Evolutionary conservation across 257 asterid species (phyloP).

Genomic region (Solanum peruvianum): DNA sequence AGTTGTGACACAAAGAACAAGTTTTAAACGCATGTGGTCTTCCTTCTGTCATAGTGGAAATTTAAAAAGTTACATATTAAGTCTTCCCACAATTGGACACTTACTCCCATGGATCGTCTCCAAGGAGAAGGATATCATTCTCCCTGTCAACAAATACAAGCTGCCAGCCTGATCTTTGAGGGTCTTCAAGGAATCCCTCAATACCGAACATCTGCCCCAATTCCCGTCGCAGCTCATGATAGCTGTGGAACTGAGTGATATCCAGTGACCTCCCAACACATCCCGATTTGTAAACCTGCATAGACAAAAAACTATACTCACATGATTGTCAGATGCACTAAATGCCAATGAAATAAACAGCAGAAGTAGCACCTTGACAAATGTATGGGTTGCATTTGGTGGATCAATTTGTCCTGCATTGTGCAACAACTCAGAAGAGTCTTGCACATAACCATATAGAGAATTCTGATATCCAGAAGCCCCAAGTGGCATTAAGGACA

Average conservation of each 20-base stretch:
- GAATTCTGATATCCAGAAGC: slow-evolving; percentile 57
- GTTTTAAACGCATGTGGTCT: neutral
- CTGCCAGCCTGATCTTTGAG: slow-evolving; percentile 99
- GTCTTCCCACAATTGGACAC: slow-evolving; percentile 6
- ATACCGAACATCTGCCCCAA: slow-evolving; percentile 87
- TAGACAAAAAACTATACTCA: neutral
- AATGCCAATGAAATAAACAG: neutral
- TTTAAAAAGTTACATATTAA: neutral
- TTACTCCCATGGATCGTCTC: slow-evolving; percentile 99
- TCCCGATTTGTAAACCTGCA: slow-evolving; percentile 76
- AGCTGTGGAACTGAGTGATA: slow-evolving; percentile 87
- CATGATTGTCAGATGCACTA: neutral
- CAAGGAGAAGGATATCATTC: slow-evolving; percentile 96
- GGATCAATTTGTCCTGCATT: slow-evolving; percentile 52
- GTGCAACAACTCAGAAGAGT: slow-evolving; percentile 64
- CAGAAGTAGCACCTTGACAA: slow-evolving; percentile 57
- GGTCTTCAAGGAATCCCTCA: slow-evolving; percentile 92
- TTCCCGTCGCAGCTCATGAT: slow-evolving; percentile 83
- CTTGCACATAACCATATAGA: slow-evolving; percentile 51
- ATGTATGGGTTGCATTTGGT: slow-evolving; percentile 35
- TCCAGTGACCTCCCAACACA: slow-evolving; percentile 92
- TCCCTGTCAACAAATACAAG: slow-evolving; percentile 99
- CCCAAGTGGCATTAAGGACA: slow-evolving; percentile 53
- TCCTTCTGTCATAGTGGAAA: neutral
- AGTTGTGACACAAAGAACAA: neutral